phyloP scores from a whole-genome alignment of 768 basidiomycete species.

The Termitomyces eurrhizus region DNA sequence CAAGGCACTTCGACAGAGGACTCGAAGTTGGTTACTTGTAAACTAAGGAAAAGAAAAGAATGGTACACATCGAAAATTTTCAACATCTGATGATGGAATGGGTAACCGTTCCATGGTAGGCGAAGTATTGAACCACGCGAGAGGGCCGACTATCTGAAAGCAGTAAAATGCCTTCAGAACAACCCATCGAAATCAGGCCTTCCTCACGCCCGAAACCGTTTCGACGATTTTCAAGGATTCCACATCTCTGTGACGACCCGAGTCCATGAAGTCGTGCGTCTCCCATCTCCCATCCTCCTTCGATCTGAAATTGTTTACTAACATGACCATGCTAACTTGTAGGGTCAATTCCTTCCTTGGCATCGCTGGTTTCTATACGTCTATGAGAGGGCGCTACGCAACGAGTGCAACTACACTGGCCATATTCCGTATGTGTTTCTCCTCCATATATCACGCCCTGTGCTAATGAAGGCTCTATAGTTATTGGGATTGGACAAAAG shows the following conservation, averaged over 20 bases:
- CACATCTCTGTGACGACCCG: slow-evolving; percentile 1
- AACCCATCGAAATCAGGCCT: not conserved
- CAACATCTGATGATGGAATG: too few species aligned
- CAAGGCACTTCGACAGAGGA: not conserved
- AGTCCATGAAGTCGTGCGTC: slow-evolving; percentile 8
- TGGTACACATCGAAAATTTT: not conserved
- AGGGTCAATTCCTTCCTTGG: slow-evolving; percentile 30
- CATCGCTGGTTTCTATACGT: slow-evolving; percentile 23
- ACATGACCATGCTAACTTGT: not conserved
- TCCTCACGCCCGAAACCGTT: not conserved
- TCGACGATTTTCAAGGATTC: slow-evolving; percentile 11
- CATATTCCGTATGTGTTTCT: slow-evolving; percentile 18
- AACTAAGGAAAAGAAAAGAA: not conserved
- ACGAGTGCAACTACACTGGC: slow-evolving; percentile 24
- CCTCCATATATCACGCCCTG: not conserved
- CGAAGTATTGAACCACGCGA: not conserved
- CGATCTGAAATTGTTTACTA: too few species aligned
- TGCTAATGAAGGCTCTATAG: slow-evolving; percentile 12
- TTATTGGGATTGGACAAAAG: slow-evolving; percentile 39
- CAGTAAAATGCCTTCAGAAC: slow-evolving; percentile 5
- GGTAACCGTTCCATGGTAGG: not conserved
- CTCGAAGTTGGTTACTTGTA: not conserved
- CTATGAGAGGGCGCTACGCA: slow-evolving; percentile 21
- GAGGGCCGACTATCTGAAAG: slow-evolving; percentile 5
- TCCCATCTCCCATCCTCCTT: not conserved